phyloP scores from a whole-genome alignment of 2,329 filamentous ascomycete species.

The Cordyceps tenuipes region DNA sequence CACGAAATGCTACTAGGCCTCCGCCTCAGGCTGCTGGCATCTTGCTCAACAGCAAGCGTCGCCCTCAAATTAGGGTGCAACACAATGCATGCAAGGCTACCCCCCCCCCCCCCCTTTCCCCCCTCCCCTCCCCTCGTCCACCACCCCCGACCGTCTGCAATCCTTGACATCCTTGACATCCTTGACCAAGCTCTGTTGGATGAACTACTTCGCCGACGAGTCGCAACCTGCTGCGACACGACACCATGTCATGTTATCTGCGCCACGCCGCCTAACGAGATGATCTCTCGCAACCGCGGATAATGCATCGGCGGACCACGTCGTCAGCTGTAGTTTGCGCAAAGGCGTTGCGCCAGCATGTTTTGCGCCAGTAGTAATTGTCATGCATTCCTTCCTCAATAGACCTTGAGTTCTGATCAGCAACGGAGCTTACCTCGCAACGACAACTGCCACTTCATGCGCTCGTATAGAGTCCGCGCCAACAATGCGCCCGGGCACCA shows the following conservation, averaged over 20 bases:
- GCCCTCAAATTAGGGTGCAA: background rate
- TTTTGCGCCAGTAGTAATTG: background rate
- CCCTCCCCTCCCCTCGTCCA: background rate
- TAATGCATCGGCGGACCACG: background rate
- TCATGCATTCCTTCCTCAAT: background rate
- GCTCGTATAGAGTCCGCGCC: background rate
- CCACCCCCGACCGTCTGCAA: slow-evolving; percentile 2
- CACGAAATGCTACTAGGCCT: background rate
- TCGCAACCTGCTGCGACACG: background rate
- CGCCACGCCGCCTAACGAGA: background rate
- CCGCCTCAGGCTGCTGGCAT: background rate
- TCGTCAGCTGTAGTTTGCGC: background rate
- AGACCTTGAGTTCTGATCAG: background rate
- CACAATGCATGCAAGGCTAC: slow-evolving; percentile 6
- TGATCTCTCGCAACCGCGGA: background rate
- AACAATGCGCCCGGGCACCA: background rate
- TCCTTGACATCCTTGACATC: background rate
- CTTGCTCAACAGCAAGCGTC: background rate
- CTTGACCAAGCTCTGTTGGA: background rate
- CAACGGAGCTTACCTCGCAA: background rate
- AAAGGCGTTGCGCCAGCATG: background rate
- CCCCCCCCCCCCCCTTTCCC: slow-evolving; percentile 3
- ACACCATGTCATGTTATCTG: background rate
- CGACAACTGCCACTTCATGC: background rate
- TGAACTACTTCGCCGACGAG: slow-evolving; percentile 4